Evolutionary conservation across 2,329 filamentous ascomycete genomes (phyloP).

Genomic region (Exophiala viscosa): DNA sequence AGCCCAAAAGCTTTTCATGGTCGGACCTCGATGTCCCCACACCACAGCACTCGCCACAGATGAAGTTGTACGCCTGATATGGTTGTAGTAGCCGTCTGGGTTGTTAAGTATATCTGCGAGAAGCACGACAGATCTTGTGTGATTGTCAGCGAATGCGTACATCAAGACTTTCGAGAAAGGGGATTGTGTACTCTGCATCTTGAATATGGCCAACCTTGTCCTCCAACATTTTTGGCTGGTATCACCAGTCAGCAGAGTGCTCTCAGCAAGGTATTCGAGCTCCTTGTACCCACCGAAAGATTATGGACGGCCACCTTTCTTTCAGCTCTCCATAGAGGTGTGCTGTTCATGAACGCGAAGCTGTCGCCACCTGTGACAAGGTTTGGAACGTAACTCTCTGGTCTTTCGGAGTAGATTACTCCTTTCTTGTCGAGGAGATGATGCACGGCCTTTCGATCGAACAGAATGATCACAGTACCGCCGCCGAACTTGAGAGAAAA

Average conservation of each 20-base stretch:
- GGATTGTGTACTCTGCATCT: conserved; percentile 8
- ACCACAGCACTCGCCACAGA: conserved; percentile 22
- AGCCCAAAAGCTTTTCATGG: conserved; percentile 9
- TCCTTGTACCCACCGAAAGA: conserved; percentile 2
- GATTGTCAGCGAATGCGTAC: not conserved
- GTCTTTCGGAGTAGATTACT: conserved; percentile 6
- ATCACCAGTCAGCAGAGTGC: not conserved
- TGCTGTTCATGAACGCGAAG: conserved; percentile 14
- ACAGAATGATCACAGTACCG: conserved; percentile 3
- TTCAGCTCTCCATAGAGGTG: conserved; percentile 11
- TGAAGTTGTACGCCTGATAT: conserved; percentile 23
- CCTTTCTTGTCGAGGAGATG: conserved; percentile 10
- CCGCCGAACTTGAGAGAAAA: conserved; percentile 8
- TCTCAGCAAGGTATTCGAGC: not conserved
- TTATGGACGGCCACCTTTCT: conserved; percentile 15
- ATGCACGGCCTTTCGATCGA: conserved; percentile 8
- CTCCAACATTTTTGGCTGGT: conserved; percentile 4
- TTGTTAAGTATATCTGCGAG: conserved; percentile 12
- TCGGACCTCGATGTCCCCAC: conserved; percentile 19
- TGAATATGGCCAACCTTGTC: conserved; percentile 11
- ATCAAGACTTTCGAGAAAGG: not conserved
- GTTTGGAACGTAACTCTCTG: conserved; percentile 2
- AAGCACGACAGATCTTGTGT: conserved; percentile 5
- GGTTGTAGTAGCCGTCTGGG: conserved; percentile 17
- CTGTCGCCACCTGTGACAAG: conserved; percentile 14